Base-by-base conservation (phyloP, 352 stramenopile genomes). In the Phytophthora chlamydospora region DNA sequence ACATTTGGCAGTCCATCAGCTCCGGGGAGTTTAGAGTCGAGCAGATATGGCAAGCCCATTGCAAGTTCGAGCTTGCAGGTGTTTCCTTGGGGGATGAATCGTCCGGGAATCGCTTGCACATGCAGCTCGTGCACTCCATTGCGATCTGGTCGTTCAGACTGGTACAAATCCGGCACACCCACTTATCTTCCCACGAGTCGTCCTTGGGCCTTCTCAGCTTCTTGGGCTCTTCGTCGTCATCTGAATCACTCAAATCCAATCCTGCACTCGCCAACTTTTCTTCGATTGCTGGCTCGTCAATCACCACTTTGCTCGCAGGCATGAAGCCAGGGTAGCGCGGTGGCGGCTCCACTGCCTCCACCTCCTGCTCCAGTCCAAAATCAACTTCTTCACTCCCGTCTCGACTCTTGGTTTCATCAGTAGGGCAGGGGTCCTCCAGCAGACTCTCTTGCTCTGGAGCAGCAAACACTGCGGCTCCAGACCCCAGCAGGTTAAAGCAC, bases 231-330 rank as follows among this genome's bases (percentile, higher is more conserved):
- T 58, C 31, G 9, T 70, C 42, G 12, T 87, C 72, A 0, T 87
- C 76, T 7, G 80, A 83, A 34, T 87, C 76, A 43, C 76, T 90
- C 12, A 87, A 51, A 49, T 70, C 58, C 14, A 90, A 35, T 29
- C 80, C 80, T 38, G 75, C 80, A 46, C 68, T 69, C 27, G 67
- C 70, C 42, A 90, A 42, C 41, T 85, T 81, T 4, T 76, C 51
- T 8, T 80, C 71, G 24, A 80, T 68, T 5, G 17, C 36, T 1
- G 16, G 19, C 3, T 82, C 63, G 35, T 73, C 50, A 42, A 64
- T 53, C 7, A 35, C 31, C 19, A 71, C 36, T 46, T 62, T 68
- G 21, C 62, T 78, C 10, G 70, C 70, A 14, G 58, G 55, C 3
- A 74, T 64, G 39, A 74, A 71, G 12, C 46, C 60, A 14, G 58